These are phyloP conservation scores for Grifola frondosa DNA, from an alignment of 1,284 basidiomycete species.

Conservation along the genomic window DNA sequence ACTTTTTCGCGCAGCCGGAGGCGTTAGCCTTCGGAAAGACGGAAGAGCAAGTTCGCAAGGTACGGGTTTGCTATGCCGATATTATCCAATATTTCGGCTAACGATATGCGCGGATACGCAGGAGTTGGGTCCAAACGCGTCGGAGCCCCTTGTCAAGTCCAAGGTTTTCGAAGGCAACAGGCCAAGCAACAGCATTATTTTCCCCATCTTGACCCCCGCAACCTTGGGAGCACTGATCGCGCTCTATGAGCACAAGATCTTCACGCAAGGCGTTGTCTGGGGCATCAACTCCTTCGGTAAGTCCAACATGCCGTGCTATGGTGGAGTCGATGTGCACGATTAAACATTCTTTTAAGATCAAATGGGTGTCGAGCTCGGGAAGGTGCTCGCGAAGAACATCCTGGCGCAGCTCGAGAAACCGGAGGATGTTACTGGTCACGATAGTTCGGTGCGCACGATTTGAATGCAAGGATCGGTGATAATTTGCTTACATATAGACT, in stretches of 20 bases:
- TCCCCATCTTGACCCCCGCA: constrained; percentile 89
- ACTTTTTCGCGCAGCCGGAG: constrained; percentile 98
- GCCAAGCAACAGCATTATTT: constrained; percentile 95
- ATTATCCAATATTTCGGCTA: not conserved
- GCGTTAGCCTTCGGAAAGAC: constrained; percentile 98
- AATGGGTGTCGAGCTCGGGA: constrained; percentile 97
- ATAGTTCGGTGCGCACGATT: constrained; percentile 73
- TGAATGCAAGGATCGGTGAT: constrained; percentile 2
- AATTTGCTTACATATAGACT: constrained; percentile 11
- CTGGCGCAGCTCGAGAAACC: constrained; percentile 81
- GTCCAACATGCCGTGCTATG: constrained; percentile 24
- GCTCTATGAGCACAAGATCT: constrained; percentile 99
- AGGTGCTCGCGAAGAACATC: constrained; percentile 95
- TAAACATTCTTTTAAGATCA: constrained; percentile 53
- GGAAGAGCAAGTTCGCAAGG: constrained; percentile 76
- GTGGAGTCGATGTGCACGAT: not conserved
- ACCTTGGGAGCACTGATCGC: constrained; percentile 87
- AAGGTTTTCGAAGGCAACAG: constrained; percentile 99
- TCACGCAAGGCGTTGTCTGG: constrained; percentile 96
- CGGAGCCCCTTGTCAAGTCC: constrained; percentile 87
- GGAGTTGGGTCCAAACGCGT: constrained; percentile 79
- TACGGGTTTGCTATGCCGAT: constrained; percentile 2
- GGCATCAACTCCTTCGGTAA: constrained; percentile 96
- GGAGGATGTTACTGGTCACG: constrained; percentile 87
- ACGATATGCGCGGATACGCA: constrained; percentile 23